phyloP scores from a whole-genome alignment of 2,329 filamentous ascomycete species.

The Dichotomopilus funicola region DNA sequence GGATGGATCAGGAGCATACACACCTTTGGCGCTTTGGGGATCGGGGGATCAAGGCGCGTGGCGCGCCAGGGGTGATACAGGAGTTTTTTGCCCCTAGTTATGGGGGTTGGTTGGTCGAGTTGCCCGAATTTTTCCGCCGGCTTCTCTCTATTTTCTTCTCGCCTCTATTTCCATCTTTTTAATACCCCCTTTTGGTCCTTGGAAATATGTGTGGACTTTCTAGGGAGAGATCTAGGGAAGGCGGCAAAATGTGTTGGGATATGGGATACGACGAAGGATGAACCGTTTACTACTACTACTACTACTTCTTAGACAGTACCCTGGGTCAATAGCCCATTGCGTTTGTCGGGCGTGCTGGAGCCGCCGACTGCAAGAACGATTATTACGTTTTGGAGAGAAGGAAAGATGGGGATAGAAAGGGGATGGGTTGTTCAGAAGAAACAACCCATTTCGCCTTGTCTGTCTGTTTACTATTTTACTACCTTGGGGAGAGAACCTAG shows the following conservation, averaged over 20 bases:
- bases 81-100: neutral
- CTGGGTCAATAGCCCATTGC: constrained; percentile 24
- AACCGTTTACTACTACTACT: neutral
- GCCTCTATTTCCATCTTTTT: neutral
- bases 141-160: neutral
- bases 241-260: constrained; percentile 6
- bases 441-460: neutral
- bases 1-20: neutral
- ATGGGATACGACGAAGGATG: constrained; percentile 16
- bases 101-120: neutral
- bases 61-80: neutral
- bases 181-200: constrained; percentile 8
- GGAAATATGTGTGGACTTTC: neutral
- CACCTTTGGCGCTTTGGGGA: neutral
- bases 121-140: too few relatives aligned
- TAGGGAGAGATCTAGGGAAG: neutral
- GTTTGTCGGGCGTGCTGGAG: neutral
- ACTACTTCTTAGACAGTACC: constrained; percentile 20
- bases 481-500: neutral
- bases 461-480: neutral
- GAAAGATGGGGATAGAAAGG: neutral
- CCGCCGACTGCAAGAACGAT: neutral
- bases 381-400: neutral
- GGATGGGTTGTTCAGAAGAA: neutral
- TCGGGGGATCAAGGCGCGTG: neutral